Base-by-base conservation (phyloP, 2,329 filamentous ascomycete genomes). In the Daldinia sp. region DNA sequence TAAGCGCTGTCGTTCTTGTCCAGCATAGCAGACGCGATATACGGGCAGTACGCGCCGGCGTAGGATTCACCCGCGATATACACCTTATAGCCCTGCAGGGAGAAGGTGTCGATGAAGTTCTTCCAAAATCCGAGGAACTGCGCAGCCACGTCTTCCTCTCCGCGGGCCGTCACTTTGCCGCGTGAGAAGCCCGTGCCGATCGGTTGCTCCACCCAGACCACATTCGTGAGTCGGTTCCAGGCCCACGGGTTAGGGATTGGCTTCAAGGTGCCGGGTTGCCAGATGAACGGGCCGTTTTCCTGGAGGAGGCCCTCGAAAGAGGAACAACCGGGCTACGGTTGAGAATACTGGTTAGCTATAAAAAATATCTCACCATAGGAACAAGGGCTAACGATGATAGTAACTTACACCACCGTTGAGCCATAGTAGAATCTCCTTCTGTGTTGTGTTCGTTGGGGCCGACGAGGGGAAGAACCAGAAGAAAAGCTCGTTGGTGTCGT, bases 141-240 rank as follows among this genome's bases (percentile, higher is more conserved):
- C n/a, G 79, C 76, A 0, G 90, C 89, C 1, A 90, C 82, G 67
- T 93, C 90, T 27, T 86, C 83, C 67, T 92, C 87, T 68, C 84
- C 85, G 3, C 80, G 86, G 8, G 89, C 89, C 0, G 84, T 90
- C 3, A 87, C 81, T 0, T 77, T 84, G 11, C 90, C 90, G 30
- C 85, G 83, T 0, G 87, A 85, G 74, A 91, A 94, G 11, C 91
- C 91, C 0, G 90, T 90, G 27, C 83, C 82, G 9, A 87, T 78
- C 4, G 87, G 88, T 72, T 91, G 89, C 70, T 92, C 90, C 7
- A 91, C 82, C 85, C 88, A 95, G 47, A 95, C 79, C 71, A 94
- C 85, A 75, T 94, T 93, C 54, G 90, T 91, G 32, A 94, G 77
- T 51, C 90, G 90, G 62, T 86, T 85, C 90, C 90, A 94, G n/a